Conservation (phyloP, 495 filamentous ascomycete genomes). For the Tricharina praecox region DNA sequence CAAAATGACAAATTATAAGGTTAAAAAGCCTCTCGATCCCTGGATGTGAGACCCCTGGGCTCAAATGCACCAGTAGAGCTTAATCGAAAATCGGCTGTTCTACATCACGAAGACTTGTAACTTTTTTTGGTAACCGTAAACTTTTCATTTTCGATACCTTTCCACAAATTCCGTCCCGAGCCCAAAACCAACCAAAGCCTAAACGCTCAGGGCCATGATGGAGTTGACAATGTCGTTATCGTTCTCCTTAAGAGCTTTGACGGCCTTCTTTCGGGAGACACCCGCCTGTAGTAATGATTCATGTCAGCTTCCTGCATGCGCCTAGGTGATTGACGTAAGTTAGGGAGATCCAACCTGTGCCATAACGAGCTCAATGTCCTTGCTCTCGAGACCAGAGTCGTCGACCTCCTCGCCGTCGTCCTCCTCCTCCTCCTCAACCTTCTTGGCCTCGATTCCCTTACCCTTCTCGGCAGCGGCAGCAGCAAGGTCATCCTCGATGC, state of each 20-base stretch:
- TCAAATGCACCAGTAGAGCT: too few relatives aligned
- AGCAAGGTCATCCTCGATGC: slow-evolving; percentile 34
- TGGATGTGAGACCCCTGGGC: too few relatives aligned
- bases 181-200: slow-evolving; percentile 14
- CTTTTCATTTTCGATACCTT: slow-evolving; percentile 5
- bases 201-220: slow-evolving; percentile 98
- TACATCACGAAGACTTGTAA: too few relatives aligned
- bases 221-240: slow-evolving; percentile 99
- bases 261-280: slow-evolving; percentile 91
- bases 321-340: neutral
- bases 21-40: too few relatives aligned
- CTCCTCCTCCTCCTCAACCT: slow-evolving; percentile 69
- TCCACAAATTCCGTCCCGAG: neutral
- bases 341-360: slow-evolving; percentile 35
- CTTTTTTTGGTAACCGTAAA: too few relatives aligned
- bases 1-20: too few relatives aligned
- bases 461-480: slow-evolving; percentile 53
- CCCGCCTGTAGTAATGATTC: slow-evolving; percentile 49
- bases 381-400: slow-evolving; percentile 80
- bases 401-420: slow-evolving; percentile 95
- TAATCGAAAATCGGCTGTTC: too few relatives aligned
- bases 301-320: neutral
- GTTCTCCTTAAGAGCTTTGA: slow-evolving; percentile 97
- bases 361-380: slow-evolving; percentile 99
- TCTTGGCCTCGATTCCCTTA: slow-evolving; percentile 54